Evolutionary conservation across 176 grass and related monocot genomes (phyloP).

Genomic region (Oryza glaberrima): DNA sequence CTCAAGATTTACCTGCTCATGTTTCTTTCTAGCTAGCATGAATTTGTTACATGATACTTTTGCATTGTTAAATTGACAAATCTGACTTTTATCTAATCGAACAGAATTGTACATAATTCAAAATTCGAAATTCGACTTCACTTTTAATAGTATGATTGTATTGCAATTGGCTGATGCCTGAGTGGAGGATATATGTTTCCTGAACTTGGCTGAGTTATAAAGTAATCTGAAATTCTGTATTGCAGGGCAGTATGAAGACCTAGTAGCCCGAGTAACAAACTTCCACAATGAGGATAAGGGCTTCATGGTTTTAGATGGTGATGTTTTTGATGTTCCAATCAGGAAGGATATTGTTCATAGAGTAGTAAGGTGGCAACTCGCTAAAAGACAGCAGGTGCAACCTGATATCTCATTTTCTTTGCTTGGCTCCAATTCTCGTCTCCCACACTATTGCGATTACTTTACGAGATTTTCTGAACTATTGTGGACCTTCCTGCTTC

Average conservation of each 20-base stretch:
- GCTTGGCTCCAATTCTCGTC: background rate
- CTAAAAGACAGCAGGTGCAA: slow-evolving; percentile 84
- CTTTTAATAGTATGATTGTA: background rate
- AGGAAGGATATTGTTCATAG: slow-evolving; percentile 91
- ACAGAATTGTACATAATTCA: background rate
- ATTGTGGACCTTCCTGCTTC: slow-evolving; percentile 17
- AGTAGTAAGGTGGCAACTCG: slow-evolving; percentile 90
- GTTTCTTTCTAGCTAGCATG: background rate
- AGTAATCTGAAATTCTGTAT: slow-evolving; percentile 18
- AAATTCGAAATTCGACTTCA: slow-evolving; percentile 14
- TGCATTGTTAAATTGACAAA: background rate
- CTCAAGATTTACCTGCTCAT: background rate
- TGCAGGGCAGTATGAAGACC: slow-evolving; percentile 76
- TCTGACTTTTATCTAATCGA: background rate
- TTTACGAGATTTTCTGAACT: slow-evolving; percentile 8
- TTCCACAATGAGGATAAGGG: slow-evolving; percentile 87
- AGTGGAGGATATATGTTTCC: background rate
- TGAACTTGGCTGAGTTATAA: background rate
- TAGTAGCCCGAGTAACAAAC: slow-evolving; percentile 80
- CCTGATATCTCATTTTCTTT: slow-evolving; percentile 15
- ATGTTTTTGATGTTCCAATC: slow-evolving; percentile 92
- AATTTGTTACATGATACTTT: background rate
- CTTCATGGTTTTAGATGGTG: slow-evolving; percentile 87
- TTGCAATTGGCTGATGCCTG: background rate
- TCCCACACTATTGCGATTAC: background rate